These are phyloP conservation scores for Calonectria crousiana DNA, from an alignment of 2,329 filamentous ascomycete species.

Conservation along the genomic window DNA sequence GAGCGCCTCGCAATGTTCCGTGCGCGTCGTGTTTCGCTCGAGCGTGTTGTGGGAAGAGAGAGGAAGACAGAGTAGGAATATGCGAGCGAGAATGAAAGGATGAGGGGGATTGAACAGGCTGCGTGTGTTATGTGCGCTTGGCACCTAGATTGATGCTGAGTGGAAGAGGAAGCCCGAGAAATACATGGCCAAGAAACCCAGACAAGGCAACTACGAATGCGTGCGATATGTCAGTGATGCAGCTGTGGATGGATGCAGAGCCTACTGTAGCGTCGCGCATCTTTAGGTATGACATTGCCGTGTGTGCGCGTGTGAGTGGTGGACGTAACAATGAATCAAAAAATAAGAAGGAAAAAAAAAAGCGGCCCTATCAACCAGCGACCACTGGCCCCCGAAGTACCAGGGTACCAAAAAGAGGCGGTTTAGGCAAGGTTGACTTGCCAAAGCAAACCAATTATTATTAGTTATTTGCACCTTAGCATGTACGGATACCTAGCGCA, in stretches of 20 bases:
- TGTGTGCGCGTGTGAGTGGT: conserved; percentile 24
- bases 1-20: conserved; percentile 22
- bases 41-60: neutral
- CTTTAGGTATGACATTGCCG: conserved; percentile 14
- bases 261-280: conserved; percentile 7
- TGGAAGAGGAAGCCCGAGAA: neutral
- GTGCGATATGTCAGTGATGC: conserved; percentile 21
- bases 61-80: neutral
- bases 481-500: conserved; percentile 24
- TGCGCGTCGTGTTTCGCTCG: conserved; percentile 15
- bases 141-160: neutral
- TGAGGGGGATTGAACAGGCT: neutral
- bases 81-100: neutral
- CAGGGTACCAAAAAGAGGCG: conserved; percentile 16
- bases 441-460: conserved; percentile 29
- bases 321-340: conserved; percentile 29
- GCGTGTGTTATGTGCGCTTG: neutral
- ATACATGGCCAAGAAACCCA: neutral
- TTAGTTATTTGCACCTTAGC: conserved; percentile 18
- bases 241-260: conserved; percentile 1
- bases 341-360: conserved; percentile 20
- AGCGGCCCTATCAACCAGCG: conserved; percentile 13
- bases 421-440: conserved; percentile 27
- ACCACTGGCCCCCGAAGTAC: conserved; percentile 6
- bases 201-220: neutral